Evolutionary conservation across 2,329 filamentous ascomycete species (phyloP), one percentile per base, ranked within the genome.

Genomic region (Diaporthe helianthi): DNA sequence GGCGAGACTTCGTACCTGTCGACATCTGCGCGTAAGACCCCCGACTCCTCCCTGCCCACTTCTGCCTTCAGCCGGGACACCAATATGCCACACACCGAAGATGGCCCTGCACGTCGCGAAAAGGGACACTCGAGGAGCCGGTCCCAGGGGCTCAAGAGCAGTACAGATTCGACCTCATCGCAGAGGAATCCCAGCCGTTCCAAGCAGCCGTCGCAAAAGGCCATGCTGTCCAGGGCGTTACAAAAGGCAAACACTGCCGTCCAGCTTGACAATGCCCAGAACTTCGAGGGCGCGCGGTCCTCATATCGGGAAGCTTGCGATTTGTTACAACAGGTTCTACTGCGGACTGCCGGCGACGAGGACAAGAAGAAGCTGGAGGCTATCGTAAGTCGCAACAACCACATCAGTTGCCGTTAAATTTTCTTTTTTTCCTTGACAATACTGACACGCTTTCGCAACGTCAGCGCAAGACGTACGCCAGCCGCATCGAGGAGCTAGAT

Each of bases 221-320:
- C 91, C 13, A 98, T 98, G 94, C 86, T 99, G 44, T 97, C 95
- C n/a, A 93, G 92, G 75, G 96, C 96, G 0, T 83, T 99, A 67
- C 92, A 97, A 78, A 97, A 98, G 81, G 96, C 96, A 61, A 98
- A 99, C 77, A 95, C 93, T 15, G 96, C 96, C 26, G 96, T 99
- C 31, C 87, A 98, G 73, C 87, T 99, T 49, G 96, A 99, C 81
- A 98, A 98, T 86, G 94, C 93, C 17, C 93, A 96, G 76, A 97
- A 98, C 76, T 95, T 96, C 72, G 93, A 95, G 78, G 94, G 93
- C 49, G 96, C 96, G 22, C 90, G 97, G 77, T 89, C 93, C 75
- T 94, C 95, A 17, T 99, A 99, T 78, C 85, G 88, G 13, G 96
- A 99, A 80, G 96, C 97, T 4, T 99, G 96, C 77, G 88, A 90